Evolutionary conservation across 768 basidiomycete species (phyloP).

Genomic region (Dioszegia hungarica): DNA sequence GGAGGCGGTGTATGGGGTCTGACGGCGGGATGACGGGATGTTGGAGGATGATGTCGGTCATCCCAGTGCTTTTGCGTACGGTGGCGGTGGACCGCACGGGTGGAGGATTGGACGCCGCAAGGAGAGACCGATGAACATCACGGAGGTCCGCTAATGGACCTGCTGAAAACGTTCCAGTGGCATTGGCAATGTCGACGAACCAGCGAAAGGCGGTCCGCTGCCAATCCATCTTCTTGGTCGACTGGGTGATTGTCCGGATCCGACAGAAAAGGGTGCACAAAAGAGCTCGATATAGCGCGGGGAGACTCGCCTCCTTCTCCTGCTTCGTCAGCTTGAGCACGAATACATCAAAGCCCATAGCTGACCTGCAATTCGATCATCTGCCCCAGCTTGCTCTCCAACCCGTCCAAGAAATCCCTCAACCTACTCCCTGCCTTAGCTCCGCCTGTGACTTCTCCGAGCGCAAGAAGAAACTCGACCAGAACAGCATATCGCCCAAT

Average conservation of each 20-base stretch:
- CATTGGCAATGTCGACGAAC: background rate
- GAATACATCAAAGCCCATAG: background rate
- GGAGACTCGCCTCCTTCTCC: slow-evolving; percentile 21
- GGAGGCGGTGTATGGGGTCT: background rate
- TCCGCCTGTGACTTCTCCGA: slow-evolving; percentile 12
- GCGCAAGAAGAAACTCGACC: slow-evolving; percentile 21
- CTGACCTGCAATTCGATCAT: slow-evolving; percentile 13
- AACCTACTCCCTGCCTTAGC: slow-evolving; percentile 10
- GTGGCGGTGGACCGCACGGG: background rate
- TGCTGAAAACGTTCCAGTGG: background rate
- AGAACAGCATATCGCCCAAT: slow-evolving; percentile 35
- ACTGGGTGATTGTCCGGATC: slow-evolving; percentile 22
- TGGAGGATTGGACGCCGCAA: background rate
- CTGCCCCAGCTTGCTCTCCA: slow-evolving; percentile 23
- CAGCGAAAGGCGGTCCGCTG: background rate
- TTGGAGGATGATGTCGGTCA: background rate
- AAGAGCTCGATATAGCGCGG: slow-evolving; percentile 18
- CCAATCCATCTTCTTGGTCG: slow-evolving; percentile 12
- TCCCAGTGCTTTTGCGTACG: background rate
- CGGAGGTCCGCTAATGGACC: background rate
- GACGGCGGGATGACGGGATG: background rate
- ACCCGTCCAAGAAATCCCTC: slow-evolving; percentile 17
- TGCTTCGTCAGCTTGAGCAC: slow-evolving; percentile 1
- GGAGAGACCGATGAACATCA: background rate
- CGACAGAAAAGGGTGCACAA: slow-evolving; percentile 21